Percentiles rank a stretch among this genome's conserved stretches.
Evolutionary conservation across 2,329 filamentous ascomycete species (phyloP).

Genomic region (Colletotrichum navitas): DNA sequence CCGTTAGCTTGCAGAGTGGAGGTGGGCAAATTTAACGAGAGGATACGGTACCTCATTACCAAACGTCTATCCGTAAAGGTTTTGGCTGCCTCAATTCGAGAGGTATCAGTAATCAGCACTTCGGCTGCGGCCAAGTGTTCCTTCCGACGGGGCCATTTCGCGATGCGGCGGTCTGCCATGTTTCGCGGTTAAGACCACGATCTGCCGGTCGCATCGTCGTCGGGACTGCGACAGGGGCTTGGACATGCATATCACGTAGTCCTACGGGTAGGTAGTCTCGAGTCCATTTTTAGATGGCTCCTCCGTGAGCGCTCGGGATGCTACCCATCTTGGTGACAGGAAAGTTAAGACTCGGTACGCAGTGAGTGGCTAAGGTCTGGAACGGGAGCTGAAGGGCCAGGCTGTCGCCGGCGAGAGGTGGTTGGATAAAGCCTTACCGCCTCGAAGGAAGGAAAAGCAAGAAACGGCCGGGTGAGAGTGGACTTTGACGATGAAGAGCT

Average conservation of each 20-base stretch:
- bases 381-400: too few relatives aligned
- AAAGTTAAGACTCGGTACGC: background rate
- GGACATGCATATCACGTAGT: background rate
- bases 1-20: too few relatives aligned
- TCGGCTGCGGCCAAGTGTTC: background rate
- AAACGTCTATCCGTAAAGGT: background rate
- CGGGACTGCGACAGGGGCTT: background rate
- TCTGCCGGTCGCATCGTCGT: background rate
- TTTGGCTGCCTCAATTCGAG: background rate
- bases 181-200: background rate
- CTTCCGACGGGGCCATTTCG: too few relatives aligned
- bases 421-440: constrained; percentile 11
- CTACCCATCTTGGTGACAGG: background rate
- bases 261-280: background rate
- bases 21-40: too few relatives aligned
- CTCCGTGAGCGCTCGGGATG: background rate
- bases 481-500: background rate
- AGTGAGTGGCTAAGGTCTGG: background rate
- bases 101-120: background rate
- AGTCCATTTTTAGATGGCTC: background rate
- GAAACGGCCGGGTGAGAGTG: background rate
- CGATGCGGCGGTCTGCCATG: background rate
- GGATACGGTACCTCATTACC: too few relatives aligned
- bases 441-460: constrained; percentile 1
- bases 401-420: background rate